A percentile compares a stretch with the other conserved stretches of the same genome.
phyloP scores from a whole-genome alignment of 2,329 filamentous ascomycete genomes.

The Alternaria panax region DNA sequence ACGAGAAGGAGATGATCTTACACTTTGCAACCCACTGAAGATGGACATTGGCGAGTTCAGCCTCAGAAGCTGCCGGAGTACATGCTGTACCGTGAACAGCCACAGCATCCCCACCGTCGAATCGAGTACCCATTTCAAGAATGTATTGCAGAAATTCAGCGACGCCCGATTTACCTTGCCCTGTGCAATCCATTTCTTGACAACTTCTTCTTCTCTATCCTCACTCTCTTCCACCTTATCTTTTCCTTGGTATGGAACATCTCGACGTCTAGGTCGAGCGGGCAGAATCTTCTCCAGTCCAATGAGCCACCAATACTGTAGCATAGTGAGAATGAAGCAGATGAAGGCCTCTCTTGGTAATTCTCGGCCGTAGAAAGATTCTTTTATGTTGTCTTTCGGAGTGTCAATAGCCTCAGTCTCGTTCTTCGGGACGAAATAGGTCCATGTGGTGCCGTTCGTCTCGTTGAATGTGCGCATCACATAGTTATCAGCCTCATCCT shows the following conservation, averaged over 20 bases:
- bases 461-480: not conserved
- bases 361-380: constrained; percentile 13
- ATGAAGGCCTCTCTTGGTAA: constrained; percentile 15
- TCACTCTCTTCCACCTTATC: constrained; percentile 16
- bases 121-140: constrained; percentile 25
- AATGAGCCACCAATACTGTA: constrained; percentile 26
- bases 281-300: constrained; percentile 20
- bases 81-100: constrained; percentile 2
- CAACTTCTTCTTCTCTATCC: constrained; percentile 25
- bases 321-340: not conserved
- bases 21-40: not conserved
- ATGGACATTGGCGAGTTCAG: constrained; percentile 6
- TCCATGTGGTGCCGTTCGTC: not conserved
- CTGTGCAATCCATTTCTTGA: constrained; percentile 28
- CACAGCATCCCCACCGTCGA: constrained; percentile 19
- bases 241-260: not conserved
- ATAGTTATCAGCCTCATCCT: not conserved
- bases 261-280: constrained; percentile 10
- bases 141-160: constrained; percentile 25
- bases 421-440: not conserved
- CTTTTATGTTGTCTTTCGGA: not conserved
- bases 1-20: constrained; percentile 6
- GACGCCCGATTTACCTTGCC: constrained; percentile 21
- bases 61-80: constrained; percentile 8
- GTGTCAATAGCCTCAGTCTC: not conserved